Percentiles rank a stretch among this genome's conserved stretches.
Conservation (phyloP, 176 grass and related monocot genomes). For the Bonia amplexicaulis region DNA sequence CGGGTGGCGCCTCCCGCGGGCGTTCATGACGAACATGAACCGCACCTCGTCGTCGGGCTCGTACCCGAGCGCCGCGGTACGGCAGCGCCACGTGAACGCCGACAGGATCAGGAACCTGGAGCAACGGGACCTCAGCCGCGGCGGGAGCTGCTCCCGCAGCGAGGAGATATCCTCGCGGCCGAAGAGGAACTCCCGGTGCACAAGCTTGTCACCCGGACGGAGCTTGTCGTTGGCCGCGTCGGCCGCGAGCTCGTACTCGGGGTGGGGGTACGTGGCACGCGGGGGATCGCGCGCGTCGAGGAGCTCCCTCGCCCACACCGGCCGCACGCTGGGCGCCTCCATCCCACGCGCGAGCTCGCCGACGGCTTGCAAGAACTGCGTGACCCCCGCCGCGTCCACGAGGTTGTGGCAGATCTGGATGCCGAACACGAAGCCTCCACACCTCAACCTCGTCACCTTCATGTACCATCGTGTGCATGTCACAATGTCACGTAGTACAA, state of each 20-base stretch:
- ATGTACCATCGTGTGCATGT: neutral
- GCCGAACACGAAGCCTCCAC: slow-evolving; percentile 41
- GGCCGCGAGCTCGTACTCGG: slow-evolving; percentile 23
- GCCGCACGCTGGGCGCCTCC: slow-evolving; percentile 22
- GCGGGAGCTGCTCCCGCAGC: neutral
- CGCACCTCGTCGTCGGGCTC: slow-evolving; percentile 21
- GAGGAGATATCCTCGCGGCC: neutral
- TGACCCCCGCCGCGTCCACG: slow-evolving; percentile 24
- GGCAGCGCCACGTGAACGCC: slow-evolving; percentile 34
- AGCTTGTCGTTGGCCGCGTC: slow-evolving; percentile 20
- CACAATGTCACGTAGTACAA: neutral
- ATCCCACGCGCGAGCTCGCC: slow-evolving; percentile 18
- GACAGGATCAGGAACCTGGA: slow-evolving; percentile 27
- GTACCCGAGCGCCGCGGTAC: slow-evolving; percentile 26
- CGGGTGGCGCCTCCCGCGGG: slow-evolving; percentile 5
- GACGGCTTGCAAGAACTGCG: slow-evolving; percentile 34
- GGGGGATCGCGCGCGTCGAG: slow-evolving; percentile 23
- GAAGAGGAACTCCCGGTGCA: slow-evolving; percentile 30
- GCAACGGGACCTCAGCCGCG: neutral
- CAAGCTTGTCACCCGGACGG: neutral
- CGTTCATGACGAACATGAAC: slow-evolving; percentile 40
- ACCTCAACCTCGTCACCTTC: slow-evolving; percentile 41
- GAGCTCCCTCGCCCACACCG: slow-evolving; percentile 38
- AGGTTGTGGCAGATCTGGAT: slow-evolving; percentile 38
- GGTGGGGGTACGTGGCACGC: neutral